Evolutionary conservation across 164 flowering plant genomes (phyloP).

Genomic region (Akebia trifoliata): DNA sequence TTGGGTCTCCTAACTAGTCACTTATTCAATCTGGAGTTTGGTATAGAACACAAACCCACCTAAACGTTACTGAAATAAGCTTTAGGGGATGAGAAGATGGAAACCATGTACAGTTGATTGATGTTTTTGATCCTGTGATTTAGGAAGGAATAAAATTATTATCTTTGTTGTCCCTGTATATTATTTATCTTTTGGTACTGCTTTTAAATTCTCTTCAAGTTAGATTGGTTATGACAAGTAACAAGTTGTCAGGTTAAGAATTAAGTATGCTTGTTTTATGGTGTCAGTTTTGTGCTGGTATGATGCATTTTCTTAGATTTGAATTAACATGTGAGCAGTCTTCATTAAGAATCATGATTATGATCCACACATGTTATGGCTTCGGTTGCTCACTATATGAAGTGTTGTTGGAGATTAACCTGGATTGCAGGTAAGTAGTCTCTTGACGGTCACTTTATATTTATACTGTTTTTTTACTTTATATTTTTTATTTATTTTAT

Average conservation of each 20-base stretch:
- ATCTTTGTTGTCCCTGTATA: slow-evolving; percentile 12
- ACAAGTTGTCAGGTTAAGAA: slow-evolving; percentile 7
- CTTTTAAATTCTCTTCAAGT: background rate
- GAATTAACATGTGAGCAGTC: background rate
- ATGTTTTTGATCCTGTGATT: slow-evolving; percentile 16
- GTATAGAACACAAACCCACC: background rate
- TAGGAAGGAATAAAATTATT: slow-evolving; percentile 13
- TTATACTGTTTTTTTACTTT: no score
- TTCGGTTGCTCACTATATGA: no score
- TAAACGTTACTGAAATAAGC: background rate
- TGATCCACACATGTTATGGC: no score
- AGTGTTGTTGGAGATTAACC: no score
- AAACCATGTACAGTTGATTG: slow-evolving; percentile 17
- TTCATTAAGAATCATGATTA: no score
- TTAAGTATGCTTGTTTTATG: background rate
- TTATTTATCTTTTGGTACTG: slow-evolving; percentile 4
- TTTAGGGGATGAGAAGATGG: slow-evolving; percentile 11
- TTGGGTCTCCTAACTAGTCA: background rate
- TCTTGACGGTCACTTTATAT: no score
- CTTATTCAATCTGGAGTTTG: background rate
- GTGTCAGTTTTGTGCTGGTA: background rate
- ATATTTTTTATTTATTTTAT: no score
- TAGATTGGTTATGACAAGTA: slow-evolving; percentile 5
- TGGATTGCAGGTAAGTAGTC: no score
- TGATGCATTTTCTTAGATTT: background rate